Conservation (phyloP, 2,329 filamentous ascomycete species). For the Amylocarpus encephaloides region DNA sequence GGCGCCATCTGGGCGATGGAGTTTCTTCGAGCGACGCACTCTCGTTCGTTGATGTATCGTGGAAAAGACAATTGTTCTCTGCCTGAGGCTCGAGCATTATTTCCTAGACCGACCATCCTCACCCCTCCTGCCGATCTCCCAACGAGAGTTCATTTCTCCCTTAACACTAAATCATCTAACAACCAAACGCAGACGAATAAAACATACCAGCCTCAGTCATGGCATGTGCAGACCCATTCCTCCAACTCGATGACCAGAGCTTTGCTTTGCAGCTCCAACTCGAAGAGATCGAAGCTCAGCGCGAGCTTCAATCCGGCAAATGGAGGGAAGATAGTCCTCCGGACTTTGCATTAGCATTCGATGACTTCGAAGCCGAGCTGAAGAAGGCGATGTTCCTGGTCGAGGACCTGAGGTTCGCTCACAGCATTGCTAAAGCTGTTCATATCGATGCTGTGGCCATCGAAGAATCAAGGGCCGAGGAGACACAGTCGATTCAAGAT, state of each 20-base stretch:
- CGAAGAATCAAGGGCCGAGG: conserved; percentile 14
- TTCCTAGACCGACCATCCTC: no score
- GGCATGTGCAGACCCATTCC: conserved; percentile 10
- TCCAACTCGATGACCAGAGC: conserved; percentile 21
- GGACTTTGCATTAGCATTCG: conserved; percentile 20
- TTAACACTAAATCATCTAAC: no score
- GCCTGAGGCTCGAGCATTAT: no score
- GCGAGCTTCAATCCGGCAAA: conserved; percentile 19
- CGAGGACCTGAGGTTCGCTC: conserved; percentile 22
- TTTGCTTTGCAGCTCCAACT: conserved; percentile 25
- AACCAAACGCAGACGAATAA: not conserved
- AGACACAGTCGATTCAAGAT: conserved; percentile 14
- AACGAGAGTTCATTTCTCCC: no score
- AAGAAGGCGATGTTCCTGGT: conserved; percentile 16
- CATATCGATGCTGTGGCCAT: conserved; percentile 17
- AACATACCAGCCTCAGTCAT: conserved; percentile 6
- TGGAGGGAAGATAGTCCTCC: conserved; percentile 20
- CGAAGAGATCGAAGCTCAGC: conserved; percentile 21
- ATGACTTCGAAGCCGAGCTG: conserved; percentile 22
- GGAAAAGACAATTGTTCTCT: no score
- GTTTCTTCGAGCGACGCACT: no score
- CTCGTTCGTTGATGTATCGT: no score
- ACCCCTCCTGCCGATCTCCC: no score
- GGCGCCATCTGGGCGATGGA: no score
- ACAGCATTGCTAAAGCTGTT: conserved; percentile 21